Base-by-base conservation (phyloP, 2,329 filamentous ascomycete genomes). In the Trematosphaeria pertusa region DNA sequence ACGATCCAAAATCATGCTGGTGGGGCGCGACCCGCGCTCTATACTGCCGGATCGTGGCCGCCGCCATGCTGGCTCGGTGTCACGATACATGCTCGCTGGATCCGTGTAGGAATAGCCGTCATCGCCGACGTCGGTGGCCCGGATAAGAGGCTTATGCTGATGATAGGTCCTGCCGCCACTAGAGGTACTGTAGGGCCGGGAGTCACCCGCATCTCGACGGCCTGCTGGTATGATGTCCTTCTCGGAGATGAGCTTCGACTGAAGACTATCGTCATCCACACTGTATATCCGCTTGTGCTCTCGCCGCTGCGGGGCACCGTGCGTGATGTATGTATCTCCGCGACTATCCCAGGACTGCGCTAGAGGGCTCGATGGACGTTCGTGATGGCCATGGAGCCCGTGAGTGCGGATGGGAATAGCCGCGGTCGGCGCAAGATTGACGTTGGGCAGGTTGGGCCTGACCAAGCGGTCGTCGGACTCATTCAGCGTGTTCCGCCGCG, bases 71-170 rank as follows among this genome's bases (percentile, higher is more conserved):
- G 77, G 77, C 58, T 80, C 77, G 1, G 77, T 80, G 42, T 78
- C 76, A 32, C 71, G 67, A 59, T 76, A 80, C 77, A 80, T 80
- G 57, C 71, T 70, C 8, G 75, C 75, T 3, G 77, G 65, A 52
- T 79, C 76, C 1, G 76, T 79, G 64, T 80, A 80, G 3, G 76
- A 78, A 54, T 74, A 79, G 39, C 69, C 71, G 36, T 74, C 73
- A 36, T 77, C 74, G 22, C 59, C 60, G 30, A 71, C 37, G 31
- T 77, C 75, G 31, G 56, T 55, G n/a, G 58, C 42, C n/a, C 64
- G 63, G 7, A 41, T 26, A 9, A 55, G 48, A 4, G 64, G 56
- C 48, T 65, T 65, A 56, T 58, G 54, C 22, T 53, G 44, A 43
- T 67, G 62, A 50, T 70, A 71, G 41, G 50, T 64, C 38, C 61